Evolutionary conservation across 2,329 filamentous ascomycete species (phyloP).

Genomic region (Verticillium alfalfae): DNA sequence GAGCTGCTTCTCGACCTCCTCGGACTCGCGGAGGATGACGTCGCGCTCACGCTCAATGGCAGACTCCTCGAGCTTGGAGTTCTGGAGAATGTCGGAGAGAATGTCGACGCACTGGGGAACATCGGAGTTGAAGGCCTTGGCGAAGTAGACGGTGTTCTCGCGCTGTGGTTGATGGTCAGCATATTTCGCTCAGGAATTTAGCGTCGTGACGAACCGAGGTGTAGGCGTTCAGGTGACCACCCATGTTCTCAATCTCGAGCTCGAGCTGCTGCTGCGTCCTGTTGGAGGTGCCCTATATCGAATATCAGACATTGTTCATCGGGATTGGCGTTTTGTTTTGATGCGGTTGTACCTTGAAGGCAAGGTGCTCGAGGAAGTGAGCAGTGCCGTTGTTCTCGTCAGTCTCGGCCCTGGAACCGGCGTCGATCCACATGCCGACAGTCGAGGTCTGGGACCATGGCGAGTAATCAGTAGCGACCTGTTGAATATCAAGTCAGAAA

Average conservation of each 20-base stretch:
- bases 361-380: conserved; percentile 99
- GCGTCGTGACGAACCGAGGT: conserved; percentile 70
- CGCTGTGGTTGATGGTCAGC: conserved; percentile 47
- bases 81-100: conserved; percentile 97
- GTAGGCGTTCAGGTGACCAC: conserved; percentile 98
- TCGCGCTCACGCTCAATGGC: conserved; percentile 97
- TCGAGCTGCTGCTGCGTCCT: conserved; percentile 96
- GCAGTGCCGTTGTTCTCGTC: conserved; percentile 98
- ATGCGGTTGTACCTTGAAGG: conserved; percentile 76
- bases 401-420: conserved; percentile 95
- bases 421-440: conserved; percentile 98
- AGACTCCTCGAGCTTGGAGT: conserved; percentile 91
- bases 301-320: background rate
- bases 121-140: conserved; percentile 97
- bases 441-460: conserved; percentile 98
- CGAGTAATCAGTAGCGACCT: conserved; percentile 98
- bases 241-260: conserved; percentile 99
- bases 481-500: conserved; percentile 16
- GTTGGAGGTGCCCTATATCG: conserved; percentile 75
- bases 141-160: conserved; percentile 99
- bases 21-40: conserved; percentile 96
- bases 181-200: background rate
- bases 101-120: conserved; percentile 96
- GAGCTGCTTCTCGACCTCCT: conserved; percentile 99
- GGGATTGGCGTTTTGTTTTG: background rate